Evolutionary conservation across 495 filamentous ascomycete species (phyloP), one percentile per base, ranked within the genome.

Genomic region (Venustampulla echinocandica): DNA sequence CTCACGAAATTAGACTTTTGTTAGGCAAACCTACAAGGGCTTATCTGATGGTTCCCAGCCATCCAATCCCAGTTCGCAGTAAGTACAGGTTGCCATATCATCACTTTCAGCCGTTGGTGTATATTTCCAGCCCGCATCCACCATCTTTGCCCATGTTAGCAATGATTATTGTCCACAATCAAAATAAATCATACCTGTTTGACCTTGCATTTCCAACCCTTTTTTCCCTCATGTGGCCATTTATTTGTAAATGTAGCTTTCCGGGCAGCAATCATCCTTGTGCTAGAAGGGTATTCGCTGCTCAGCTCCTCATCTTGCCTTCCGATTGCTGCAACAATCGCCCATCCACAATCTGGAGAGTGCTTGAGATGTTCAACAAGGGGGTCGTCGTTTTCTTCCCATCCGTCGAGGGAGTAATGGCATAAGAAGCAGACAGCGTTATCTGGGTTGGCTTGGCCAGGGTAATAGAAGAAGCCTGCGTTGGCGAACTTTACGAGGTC

Each of bases 1-100:
- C 14, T 38, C 18, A n/a, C 37, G 47, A 52, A 53, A 60, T 19
- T 44, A 54, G 45, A 44, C 49, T 41, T 49, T 38, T 2, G n/a
- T 25, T 7, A 17, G 18, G 18, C 61, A 24, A 47, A 49, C 84
- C 68, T 64, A 90, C 82, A 76, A 74, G 55, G 90, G 90, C 55
- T 90, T 80, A 62, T 97, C 90, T 53, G 82, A 81, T 10, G 85
- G 81, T 58, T 95, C 90, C 90, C 90, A 97, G 1, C 85, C 87
- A 61, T 94, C 87, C 37, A 97, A 73, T 23, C 79, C 83, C 22
- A 96, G 63, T 27, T 77, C 74, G 63, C 92, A 98, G 62, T 97
- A 96, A 14, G 81, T 76, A 59, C 92, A 98, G 10, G 77, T 89
- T 2, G 83, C 85, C 61, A 87, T 79, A 63, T 98, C 92, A 44